Evolutionary conservation across 306 rosid species (phyloP), one percentile per base, ranked within the genome.

Genomic region (Hippophae rhamnoides): DNA sequence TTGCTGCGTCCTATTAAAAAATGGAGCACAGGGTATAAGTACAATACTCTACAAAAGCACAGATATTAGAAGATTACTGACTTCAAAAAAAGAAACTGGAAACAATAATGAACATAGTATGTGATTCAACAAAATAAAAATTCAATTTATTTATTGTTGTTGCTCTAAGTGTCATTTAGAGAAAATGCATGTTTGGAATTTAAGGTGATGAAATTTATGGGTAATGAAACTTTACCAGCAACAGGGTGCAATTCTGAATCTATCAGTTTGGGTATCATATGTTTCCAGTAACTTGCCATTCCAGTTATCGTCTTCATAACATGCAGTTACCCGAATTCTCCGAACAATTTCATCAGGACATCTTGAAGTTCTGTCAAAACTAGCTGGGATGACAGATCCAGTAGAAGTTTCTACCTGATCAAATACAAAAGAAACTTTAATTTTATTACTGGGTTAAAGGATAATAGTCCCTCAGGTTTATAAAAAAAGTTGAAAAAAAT

Each of bases 281-380:
- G 96, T 87, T 74, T 87, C 96, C 66, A 83, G 75, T 72, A 90
- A 72, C 72, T 82, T 90, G 42, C 85, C 89, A 2, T 27, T 41
- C 92, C 82, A 78, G 63, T 43, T 74, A 42, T 68, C 48, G 66
- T 90, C 96, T 70, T 90, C 89, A 57, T 68, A 69, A 8, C 83
- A 61, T 53, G 75, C 61, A 57, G 89, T 69, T 31, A 85, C 75
- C 65, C 96, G 75, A 71, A 85, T 85, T 87, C 92, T 76, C 81
- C 98, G 70, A 52, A 90, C 82, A 66, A 81, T 50, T 73, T 85
- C 96, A 72, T 83, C 95, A 8, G 96, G 96, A 69, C 84, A 83
- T 79, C 98, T 81, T 52, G 89, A 82, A 57, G 78, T 79, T 61
- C 72, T 40, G 67, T 87, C 84, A 64, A 90, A 87, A 49, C 72